Evolutionary conservation across 257 asterid species (phyloP).

Genomic region (Solanum megistacrolobum): DNA sequence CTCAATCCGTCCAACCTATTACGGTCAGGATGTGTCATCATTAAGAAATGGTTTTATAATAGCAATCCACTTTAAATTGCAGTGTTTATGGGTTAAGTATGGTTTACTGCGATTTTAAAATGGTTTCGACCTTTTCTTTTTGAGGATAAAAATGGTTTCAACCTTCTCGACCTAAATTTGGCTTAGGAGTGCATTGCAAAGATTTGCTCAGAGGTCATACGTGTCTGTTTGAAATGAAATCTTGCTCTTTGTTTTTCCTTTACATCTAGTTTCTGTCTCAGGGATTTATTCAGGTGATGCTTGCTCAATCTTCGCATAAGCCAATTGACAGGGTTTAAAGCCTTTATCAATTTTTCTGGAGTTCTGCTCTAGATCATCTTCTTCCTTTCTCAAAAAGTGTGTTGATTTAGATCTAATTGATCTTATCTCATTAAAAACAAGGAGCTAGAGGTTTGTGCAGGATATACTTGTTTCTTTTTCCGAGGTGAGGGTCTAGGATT

Average conservation of each 20-base stretch:
- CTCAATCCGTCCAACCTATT: neutral
- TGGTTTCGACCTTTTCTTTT: neutral
- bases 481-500: neutral
- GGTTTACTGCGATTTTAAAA: neutral
- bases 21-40: neutral
- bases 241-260: neutral
- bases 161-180: neutral
- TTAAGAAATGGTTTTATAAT: neutral
- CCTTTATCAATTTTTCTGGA: neutral
- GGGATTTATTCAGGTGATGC: neutral
- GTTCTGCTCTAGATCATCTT: neutral
- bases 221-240: neutral
- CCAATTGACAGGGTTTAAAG: neutral
- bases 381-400: neutral
- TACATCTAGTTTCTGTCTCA: neutral
- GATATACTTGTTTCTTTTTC: neutral
- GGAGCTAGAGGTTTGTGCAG: neutral
- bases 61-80: neutral
- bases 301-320: neutral
- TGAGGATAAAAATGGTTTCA: too few relatives aligned
- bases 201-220: neutral
- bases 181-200: neutral
- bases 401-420: neutral
- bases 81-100: neutral
- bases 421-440: neutral